These are phyloP conservation scores for Aegilops bicornis DNA, from an alignment of 176 grass and related monocot species.

Conservation along the genomic window DNA sequence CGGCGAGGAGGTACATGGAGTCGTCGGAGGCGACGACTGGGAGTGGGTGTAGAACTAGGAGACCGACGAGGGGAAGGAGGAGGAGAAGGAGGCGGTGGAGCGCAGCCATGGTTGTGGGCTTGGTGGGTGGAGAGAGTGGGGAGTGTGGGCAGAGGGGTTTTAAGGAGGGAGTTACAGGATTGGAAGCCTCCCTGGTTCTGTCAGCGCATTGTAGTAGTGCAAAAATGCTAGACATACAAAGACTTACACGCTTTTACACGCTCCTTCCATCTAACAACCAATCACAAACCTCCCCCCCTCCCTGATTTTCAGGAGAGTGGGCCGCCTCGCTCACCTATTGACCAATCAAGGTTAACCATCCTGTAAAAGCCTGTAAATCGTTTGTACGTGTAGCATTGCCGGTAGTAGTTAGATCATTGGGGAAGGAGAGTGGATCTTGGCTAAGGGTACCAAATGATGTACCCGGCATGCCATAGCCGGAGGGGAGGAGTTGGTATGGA, in stretches of 20 bases:
- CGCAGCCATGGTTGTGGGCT: slow-evolving; percentile 34
- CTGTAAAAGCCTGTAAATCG: too few relatives aligned
- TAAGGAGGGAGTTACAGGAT: slow-evolving; percentile 37
- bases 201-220: slow-evolving; percentile 7
- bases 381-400: too few relatives aligned
- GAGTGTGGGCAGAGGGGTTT: slow-evolving; percentile 23
- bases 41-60: neutral
- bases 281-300: too few relatives aligned
- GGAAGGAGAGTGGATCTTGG: neutral
- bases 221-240: too few relatives aligned
- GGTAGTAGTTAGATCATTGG: slow-evolving; percentile 7
- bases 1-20: slow-evolving; percentile 38
- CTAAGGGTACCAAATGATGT: neutral
- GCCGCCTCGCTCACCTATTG: too few relatives aligned
- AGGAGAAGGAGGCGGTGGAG: neutral
- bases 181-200: slow-evolving; percentile 32
- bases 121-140: slow-evolving; percentile 24
- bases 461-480: too few relatives aligned
- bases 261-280: too few relatives aligned
- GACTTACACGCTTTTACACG: too few relatives aligned
- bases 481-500: too few relatives aligned
- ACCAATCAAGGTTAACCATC: too few relatives aligned
- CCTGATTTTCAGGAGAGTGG: too few relatives aligned
- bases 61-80: neutral
- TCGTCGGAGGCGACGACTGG: slow-evolving; percentile 35